These are phyloP conservation scores for Chrysoporthe cubensis DNA, from an alignment of 2,329 filamentous ascomycete species.

Conservation along the genomic window DNA sequence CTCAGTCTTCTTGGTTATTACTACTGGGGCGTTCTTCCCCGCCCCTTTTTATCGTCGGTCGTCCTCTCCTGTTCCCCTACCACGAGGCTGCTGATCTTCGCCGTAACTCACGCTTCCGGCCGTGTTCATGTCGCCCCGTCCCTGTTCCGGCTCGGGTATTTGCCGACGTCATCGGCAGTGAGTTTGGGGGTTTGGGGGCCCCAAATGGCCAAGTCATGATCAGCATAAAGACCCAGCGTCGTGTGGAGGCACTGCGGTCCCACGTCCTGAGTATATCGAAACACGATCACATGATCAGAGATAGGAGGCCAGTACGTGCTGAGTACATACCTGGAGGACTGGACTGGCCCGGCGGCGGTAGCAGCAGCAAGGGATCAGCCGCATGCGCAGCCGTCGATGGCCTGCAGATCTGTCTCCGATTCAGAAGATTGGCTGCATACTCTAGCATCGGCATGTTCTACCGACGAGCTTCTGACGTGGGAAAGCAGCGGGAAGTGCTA, in stretches of 20 bases:
- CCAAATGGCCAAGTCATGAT: neutral
- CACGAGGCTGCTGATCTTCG: neutral
- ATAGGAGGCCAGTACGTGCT: too few species aligned
- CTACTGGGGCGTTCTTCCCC: neutral
- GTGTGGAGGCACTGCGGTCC: neutral
- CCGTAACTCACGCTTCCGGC: neutral
- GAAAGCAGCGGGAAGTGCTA: neutral
- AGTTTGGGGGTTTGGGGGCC: neutral
- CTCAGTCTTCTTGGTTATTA: neutral
- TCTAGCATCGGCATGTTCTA: neutral
- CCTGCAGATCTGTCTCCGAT: conserved; percentile 15
- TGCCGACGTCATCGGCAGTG: neutral
- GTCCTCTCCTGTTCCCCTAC: neutral
- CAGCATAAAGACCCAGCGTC: too few species aligned
- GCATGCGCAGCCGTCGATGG: conserved; percentile 1
- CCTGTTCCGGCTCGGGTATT: neutral
- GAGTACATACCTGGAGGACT: neutral
- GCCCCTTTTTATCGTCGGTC: neutral
- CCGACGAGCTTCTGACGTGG: neutral
- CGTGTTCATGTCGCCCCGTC: neutral
- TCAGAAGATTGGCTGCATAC: conserved; percentile 9
- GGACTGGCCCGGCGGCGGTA: neutral
- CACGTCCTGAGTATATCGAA: neutral
- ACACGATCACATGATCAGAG: neutral
- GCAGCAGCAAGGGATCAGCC: conserved; percentile 12